Percentiles rank a stretch among this genome's conserved stretches.
phyloP scores from a whole-genome alignment of 116 monocot species.

The Posidonia oceanica region DNA sequence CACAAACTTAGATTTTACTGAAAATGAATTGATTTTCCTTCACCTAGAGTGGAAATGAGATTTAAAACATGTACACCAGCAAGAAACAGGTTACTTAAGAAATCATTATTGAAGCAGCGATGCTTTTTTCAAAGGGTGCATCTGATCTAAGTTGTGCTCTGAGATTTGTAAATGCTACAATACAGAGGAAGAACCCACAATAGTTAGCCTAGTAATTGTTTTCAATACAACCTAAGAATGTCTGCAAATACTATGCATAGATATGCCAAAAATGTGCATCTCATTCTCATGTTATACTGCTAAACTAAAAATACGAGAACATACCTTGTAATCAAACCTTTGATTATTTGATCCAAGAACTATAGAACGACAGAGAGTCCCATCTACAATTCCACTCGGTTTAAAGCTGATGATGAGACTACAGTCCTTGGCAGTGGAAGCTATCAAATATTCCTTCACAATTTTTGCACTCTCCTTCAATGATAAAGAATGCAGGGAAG shows the following conservation, averaged over 20 bases:
- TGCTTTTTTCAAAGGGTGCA: too few relatives aligned
- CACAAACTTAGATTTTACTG: too few relatives aligned
- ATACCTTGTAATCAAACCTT: conserved; percentile 87
- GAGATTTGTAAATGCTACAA: too few relatives aligned
- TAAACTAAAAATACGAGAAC: background rate
- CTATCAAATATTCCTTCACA: conserved; percentile 55
- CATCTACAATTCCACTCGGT: conserved; percentile 6
- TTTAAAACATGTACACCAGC: too few relatives aligned
- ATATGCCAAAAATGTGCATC: background rate
- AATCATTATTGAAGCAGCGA: too few relatives aligned
- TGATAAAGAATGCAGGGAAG: conserved; percentile 53
- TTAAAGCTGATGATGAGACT: conserved; percentile 87
- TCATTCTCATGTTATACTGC: background rate
- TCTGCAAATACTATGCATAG: background rate
- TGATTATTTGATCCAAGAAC: conserved; percentile 50
- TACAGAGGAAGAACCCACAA: too few relatives aligned
- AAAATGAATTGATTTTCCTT: too few relatives aligned
- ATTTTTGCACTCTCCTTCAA: conserved; percentile 51
- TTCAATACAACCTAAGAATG: too few relatives aligned
- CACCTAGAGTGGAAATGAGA: too few relatives aligned
- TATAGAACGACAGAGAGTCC: conserved; percentile 22
- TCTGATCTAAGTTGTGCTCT: too few relatives aligned
- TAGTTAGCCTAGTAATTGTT: too few relatives aligned
- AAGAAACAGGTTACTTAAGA: too few relatives aligned
- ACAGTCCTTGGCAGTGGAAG: conserved; percentile 86